Conservation (phyloP, 495 filamentous ascomycete species). For the Tuber melanosporum region DNA sequence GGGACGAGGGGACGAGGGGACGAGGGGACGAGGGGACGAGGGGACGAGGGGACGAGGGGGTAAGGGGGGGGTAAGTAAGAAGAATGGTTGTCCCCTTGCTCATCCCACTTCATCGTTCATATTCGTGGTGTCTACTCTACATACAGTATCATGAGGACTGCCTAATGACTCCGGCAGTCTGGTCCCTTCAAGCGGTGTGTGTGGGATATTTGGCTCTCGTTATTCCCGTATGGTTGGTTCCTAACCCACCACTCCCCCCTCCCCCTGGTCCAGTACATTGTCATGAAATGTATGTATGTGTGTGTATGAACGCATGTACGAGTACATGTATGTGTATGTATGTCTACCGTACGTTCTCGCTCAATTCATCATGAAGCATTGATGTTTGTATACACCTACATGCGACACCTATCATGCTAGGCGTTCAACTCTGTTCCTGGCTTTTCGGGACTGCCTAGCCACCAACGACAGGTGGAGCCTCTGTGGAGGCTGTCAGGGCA, state of each 20-base stretch:
- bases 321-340: constrained; percentile 26
- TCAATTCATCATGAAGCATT: constrained; percentile 12
- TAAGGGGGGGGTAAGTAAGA: neutral
- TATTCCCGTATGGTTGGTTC: constrained; percentile 36
- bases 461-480: constrained; percentile 15
- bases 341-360: constrained; percentile 21
- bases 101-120: constrained; percentile 39
- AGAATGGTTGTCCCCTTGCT: constrained; percentile 24
- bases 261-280: constrained; percentile 16
- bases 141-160: constrained; percentile 25
- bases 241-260: neutral
- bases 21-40: constrained; percentile 16
- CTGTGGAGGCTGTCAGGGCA: neutral
- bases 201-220: constrained; percentile 37
- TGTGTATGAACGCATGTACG: constrained; percentile 24
- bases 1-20: constrained; percentile 6
- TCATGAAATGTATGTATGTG: constrained; percentile 16
- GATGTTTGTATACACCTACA: constrained; percentile 34
- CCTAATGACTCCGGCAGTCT: constrained; percentile 38
- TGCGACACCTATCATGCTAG: constrained; percentile 37
- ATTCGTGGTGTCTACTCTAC: constrained; percentile 18
- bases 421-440: constrained; percentile 21
- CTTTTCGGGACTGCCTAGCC: constrained; percentile 29
- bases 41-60: constrained; percentile 1
- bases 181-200: constrained; percentile 24